These are phyloP conservation scores for Byssochlamys sp. DNA, from an alignment of 2,329 filamentous ascomycete genomes.

Conservation along the genomic window DNA sequence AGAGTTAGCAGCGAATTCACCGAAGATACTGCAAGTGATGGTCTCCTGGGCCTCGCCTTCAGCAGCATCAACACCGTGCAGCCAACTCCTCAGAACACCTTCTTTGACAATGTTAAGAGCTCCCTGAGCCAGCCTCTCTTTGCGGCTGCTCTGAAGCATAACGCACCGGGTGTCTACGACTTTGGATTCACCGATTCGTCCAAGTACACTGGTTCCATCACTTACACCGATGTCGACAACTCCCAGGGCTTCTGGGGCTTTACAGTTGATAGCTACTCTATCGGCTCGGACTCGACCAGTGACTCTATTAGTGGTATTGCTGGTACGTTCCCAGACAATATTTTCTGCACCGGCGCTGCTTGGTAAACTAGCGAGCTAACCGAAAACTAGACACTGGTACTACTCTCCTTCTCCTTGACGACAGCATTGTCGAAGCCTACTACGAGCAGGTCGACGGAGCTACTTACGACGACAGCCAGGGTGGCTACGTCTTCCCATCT, in stretches of 20 bases:
- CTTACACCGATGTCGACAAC: conserved; percentile 47
- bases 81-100: conserved; percentile 44
- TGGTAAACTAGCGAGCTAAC: not conserved
- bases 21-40: conserved; percentile 46
- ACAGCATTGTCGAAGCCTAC: conserved; percentile 47
- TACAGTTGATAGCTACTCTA: conserved; percentile 45
- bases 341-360: not conserved
- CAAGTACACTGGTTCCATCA: conserved; percentile 51
- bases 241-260: conserved; percentile 57
- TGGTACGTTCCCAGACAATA: conserved; percentile 12
- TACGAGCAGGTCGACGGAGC: conserved; percentile 50
- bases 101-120: conserved; percentile 50
- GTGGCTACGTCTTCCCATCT: conserved; percentile 50
- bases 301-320: conserved; percentile 48
- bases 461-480: conserved; percentile 24
- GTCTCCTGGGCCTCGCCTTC: conserved; percentile 53
- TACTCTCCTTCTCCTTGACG: conserved; percentile 53
- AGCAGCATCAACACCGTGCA: conserved; percentile 49
- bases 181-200: conserved; percentile 51
- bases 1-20: conserved; percentile 47
- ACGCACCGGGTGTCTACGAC: conserved; percentile 44
- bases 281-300: conserved; percentile 40
- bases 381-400: conserved; percentile 53
- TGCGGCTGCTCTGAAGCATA: conserved; percentile 46
- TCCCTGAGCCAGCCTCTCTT: conserved; percentile 45